Evolutionary conservation across 495 filamentous ascomycete species (phyloP).

Genomic region (Lindgomyces ingoldianus): DNA sequence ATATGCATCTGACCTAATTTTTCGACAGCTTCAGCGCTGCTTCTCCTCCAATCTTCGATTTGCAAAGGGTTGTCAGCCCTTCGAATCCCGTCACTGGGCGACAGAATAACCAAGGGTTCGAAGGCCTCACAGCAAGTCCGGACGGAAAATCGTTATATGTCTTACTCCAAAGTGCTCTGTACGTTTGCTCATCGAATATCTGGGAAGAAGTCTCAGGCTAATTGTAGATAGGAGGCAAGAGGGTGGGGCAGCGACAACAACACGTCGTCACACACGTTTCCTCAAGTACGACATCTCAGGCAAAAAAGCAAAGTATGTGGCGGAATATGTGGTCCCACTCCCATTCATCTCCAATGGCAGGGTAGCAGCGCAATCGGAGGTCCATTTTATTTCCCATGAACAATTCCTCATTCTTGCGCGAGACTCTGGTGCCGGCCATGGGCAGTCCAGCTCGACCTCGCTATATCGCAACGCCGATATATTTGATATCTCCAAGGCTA

Average conservation of each 20-base stretch:
- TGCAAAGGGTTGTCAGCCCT: slow-evolving; percentile 48
- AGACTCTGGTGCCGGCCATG: slow-evolving; percentile 64
- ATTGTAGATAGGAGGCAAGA: slow-evolving; percentile 24
- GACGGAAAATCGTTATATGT: slow-evolving; percentile 68
- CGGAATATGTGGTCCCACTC: slow-evolving; percentile 70
- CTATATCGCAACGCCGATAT: slow-evolving; percentile 75
- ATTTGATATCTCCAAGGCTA: slow-evolving; percentile 66
- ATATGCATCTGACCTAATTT: neutral
- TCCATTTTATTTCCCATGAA: slow-evolving; percentile 62
- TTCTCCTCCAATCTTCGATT: slow-evolving; percentile 64
- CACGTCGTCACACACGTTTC: slow-evolving; percentile 58
- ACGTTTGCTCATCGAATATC: neutral
- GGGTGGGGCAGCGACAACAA: slow-evolving; percentile 59
- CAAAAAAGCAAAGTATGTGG: slow-evolving; percentile 48
- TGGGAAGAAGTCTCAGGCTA: neutral
- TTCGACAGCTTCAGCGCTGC: slow-evolving; percentile 56
- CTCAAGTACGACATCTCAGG: slow-evolving; percentile 63
- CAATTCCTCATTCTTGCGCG: slow-evolving; percentile 72
- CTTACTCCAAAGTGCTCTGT: slow-evolving; percentile 66
- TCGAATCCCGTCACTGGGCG: slow-evolving; percentile 64
- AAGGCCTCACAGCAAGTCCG: slow-evolving; percentile 65
- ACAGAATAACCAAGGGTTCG: slow-evolving; percentile 77
- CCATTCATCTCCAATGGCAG: slow-evolving; percentile 56
- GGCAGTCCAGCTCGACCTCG: slow-evolving; percentile 54
- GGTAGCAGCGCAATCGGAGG: slow-evolving; percentile 72